Conservation (phyloP, 306 rosid species). For the Canavalia gladiata region DNA sequence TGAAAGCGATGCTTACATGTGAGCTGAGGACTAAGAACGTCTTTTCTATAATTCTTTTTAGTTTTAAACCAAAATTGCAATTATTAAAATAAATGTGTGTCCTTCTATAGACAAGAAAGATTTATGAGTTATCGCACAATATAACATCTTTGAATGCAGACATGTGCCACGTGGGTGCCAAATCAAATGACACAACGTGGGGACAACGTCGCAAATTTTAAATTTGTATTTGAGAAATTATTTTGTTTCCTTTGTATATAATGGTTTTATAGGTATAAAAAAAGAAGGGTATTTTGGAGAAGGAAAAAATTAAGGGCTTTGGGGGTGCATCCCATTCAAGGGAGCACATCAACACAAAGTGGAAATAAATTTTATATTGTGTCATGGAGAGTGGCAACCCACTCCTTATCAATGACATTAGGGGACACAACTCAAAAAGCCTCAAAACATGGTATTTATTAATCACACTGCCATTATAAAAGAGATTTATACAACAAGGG, state of each 20-base stretch:
- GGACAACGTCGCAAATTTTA: slow-evolving; percentile 42
- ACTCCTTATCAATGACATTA: slow-evolving; percentile 45
- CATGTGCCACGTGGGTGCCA: slow-evolving; percentile 63
- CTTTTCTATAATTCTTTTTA: neutral
- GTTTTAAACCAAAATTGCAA: slow-evolving; percentile 14
- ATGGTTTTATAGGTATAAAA: neutral
- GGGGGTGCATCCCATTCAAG: slow-evolving; percentile 9
- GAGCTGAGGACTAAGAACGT: slow-evolving; percentile 39
- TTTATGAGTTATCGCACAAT: neutral
- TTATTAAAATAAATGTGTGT: slow-evolving; percentile 9
- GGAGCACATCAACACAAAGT: slow-evolving; percentile 36
- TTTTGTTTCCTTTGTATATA: neutral
- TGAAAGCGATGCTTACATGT: slow-evolving; percentile 62
- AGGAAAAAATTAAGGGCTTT: neutral
- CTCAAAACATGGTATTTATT: slow-evolving; percentile 44
- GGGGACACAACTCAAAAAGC: slow-evolving; percentile 33
- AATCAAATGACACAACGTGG: slow-evolving; percentile 51
- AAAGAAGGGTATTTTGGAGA: slow-evolving; percentile 40
- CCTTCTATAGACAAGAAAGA: neutral
- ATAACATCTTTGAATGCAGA: slow-evolving; percentile 35
- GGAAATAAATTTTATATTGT: neutral
- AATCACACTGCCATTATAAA: slow-evolving; percentile 26
- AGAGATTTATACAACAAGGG: neutral
- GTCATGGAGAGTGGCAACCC: slow-evolving; percentile 55
- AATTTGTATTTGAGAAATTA: neutral